Percentiles rank a stretch among this genome's conserved stretches.
phyloP scores from a whole-genome alignment of 768 basidiomycete genomes.

The Tylopilus subfusipes region DNA sequence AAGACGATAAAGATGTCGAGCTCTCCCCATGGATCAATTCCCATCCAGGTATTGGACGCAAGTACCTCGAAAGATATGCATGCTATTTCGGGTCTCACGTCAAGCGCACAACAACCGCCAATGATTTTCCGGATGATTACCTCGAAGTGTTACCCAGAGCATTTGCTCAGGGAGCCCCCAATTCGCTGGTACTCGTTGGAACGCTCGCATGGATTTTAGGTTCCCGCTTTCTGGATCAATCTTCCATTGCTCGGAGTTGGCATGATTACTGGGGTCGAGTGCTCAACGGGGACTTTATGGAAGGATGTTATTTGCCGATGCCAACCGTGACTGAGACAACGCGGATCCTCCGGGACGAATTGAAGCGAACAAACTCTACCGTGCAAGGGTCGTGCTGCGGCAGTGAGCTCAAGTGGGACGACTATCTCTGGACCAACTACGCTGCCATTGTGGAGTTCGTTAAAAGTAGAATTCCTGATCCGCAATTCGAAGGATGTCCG shows the following conservation, averaged over 20 bases:
- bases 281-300: background rate
- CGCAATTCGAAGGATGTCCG: background rate
- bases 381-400: background rate
- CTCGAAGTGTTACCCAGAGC: background rate
- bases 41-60: background rate
- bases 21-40: conserved; percentile 1
- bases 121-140: background rate
- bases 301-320: background rate
- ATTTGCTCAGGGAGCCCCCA: background rate
- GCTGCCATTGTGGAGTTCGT: conserved; percentile 1
- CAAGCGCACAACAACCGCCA: background rate
- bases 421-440: background rate
- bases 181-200: background rate
- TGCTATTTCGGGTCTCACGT: background rate
- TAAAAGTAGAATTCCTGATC: background rate
- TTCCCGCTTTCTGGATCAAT: background rate
- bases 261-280: background rate
- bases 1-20: background rate
- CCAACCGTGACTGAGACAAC: background rate
- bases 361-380: background rate
- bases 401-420: background rate
- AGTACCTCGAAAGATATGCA: background rate
- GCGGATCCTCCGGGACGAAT: background rate
- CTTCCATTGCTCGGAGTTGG: background rate
- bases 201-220: conserved; percentile 1